Base-by-base conservation (phyloP, 2,329 filamentous ascomycete species). In the Epichloe typhina region DNA sequence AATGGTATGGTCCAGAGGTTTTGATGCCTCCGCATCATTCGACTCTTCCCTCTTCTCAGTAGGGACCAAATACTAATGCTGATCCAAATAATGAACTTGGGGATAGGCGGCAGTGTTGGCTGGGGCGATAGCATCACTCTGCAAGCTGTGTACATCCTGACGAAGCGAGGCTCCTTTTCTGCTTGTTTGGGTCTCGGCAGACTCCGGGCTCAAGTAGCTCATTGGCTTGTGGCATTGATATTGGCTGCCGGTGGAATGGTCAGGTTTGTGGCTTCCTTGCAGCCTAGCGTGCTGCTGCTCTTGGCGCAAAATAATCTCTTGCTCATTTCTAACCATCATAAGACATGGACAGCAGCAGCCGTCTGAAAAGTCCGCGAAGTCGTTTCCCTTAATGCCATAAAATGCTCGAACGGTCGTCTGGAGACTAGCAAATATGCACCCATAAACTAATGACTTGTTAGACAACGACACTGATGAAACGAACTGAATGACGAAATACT, bases 291-390 rank as follows among this genome's bases (percentile, higher is more conserved):
- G 50, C 39, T 54, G 50, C 39, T 55, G 49, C 38, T 47, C 57
- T 45, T 67, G 59, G 31, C 66, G 63, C 21, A 59, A 31, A 0
- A 60, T 46, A 33, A 68, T 66, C 51, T 69, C 66, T 11, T 62
- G 54, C 38, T 69, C 63, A 33, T 57, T 60, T 3, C 59, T 57
- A 4, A 58, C 50, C 23, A 68, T 54, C 13, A 63, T 59, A 1
- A 49, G 12, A 40, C 51, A 57, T 4, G 66, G 66, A 41, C 58
- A 62, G 45, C 50, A 63, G 45, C 61, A 67, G 17, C 59, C 57
- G 21, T 57, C 56, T 2, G 12, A 13, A 13, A 37, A 62, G 48
- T 69, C 66, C 3, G 40, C 36, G 11, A 23, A 35, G 0, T 51
- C 42, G 7, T 42, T 49, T 23, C 66, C 64, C 6, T 60, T 50